Conservation (phyloP, 108 stramenopile genomes). For the Discostella stelligeroides region DNA sequence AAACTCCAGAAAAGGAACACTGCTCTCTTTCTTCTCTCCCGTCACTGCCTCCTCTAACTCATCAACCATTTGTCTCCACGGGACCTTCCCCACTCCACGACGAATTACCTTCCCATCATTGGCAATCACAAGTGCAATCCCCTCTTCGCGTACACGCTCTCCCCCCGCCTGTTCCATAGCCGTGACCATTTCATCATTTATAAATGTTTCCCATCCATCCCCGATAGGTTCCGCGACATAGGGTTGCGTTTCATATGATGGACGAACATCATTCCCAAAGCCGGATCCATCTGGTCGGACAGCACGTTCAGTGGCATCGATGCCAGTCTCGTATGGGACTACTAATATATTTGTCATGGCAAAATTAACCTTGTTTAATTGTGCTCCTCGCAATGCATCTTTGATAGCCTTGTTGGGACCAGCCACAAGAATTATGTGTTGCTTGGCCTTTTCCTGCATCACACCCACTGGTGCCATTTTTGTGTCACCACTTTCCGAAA, state of each 20-base stretch:
- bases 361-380: slow-evolving; percentile 82
- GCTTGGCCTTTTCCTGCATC: slow-evolving; percentile 70
- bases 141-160: slow-evolving; percentile 62
- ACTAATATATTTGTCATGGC: slow-evolving; percentile 79
- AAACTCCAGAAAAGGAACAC: slow-evolving; percentile 40
- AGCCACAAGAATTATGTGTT: slow-evolving; percentile 83
- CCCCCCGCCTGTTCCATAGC: slow-evolving; percentile 75
- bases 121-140: slow-evolving; percentile 77
- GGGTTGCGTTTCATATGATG: slow-evolving; percentile 78
- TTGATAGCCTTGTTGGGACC: slow-evolving; percentile 73
- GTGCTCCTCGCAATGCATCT: slow-evolving; percentile 81
- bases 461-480: slow-evolving; percentile 55
- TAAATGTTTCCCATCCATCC: slow-evolving; percentile 77
- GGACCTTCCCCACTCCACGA: slow-evolving; percentile 80
- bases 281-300: slow-evolving; percentile 58
- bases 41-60: slow-evolving; percentile 75
- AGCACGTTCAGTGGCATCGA: slow-evolving; percentile 34
- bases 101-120: slow-evolving; percentile 77
- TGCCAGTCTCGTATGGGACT: slow-evolving; percentile 77
- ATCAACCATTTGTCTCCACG: slow-evolving; percentile 84
- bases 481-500: slow-evolving; percentile 59
- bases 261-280: slow-evolving; percentile 62
- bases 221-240: slow-evolving; percentile 72
- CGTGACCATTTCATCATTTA: slow-evolving; percentile 64
- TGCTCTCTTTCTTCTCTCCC: slow-evolving; percentile 51